Conservation (phyloP, 768 basidiomycete species). For the Amanita subjunquillea region DNA sequence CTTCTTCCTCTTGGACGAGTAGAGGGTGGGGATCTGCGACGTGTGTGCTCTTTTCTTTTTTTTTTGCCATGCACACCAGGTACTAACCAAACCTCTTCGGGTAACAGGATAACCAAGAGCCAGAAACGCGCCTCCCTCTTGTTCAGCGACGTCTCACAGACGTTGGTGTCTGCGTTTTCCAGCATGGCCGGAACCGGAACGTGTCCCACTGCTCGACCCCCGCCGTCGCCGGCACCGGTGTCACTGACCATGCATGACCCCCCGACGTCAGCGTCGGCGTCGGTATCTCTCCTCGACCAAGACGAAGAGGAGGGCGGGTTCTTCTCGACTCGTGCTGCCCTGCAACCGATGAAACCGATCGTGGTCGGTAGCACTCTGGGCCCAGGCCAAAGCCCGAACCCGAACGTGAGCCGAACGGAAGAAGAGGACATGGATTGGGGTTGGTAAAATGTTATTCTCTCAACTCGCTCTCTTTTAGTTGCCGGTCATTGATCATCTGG, state of each 20-base stretch:
- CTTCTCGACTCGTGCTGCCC: neutral
- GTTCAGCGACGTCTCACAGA: constrained; percentile 6
- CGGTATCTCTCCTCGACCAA: neutral
- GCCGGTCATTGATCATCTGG: no score
- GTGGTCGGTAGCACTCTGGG: neutral
- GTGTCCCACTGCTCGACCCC: neutral
- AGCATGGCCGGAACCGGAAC: neutral
- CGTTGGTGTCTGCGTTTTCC: constrained; percentile 1
- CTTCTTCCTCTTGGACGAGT: constrained; percentile 38
- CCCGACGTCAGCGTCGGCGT: neutral
- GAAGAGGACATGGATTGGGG: no score
- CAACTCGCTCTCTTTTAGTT: no score
- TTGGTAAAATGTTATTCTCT: no score
- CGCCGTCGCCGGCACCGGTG: no score
- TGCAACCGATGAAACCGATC: constrained; percentile 1
- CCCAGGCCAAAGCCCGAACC: no score
- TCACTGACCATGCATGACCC: neutral
- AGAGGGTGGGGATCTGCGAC: constrained; percentile 43
- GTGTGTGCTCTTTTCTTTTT: no score
- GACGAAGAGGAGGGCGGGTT: neutral
- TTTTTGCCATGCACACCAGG: no score
- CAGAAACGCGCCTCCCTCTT: constrained; percentile 29
- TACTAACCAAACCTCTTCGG: no score
- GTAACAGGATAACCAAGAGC: constrained; percentile 47
- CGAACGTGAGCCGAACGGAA: no score